Conservation (phyloP, 2,329 filamentous ascomycete species). For the Aspergillus sp. region DNA sequence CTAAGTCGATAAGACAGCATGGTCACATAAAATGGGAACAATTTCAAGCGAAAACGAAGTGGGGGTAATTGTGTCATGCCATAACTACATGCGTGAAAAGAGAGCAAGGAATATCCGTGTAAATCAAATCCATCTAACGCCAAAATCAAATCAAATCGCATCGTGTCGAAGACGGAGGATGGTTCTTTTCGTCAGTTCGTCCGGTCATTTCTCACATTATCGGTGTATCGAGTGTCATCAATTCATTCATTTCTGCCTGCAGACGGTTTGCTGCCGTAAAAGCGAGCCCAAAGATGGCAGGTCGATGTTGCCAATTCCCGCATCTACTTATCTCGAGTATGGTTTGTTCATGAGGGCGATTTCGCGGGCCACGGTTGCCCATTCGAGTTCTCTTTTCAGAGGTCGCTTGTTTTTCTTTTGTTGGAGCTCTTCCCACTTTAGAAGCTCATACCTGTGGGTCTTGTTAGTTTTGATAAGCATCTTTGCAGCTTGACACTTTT, state of each 20-base stretch:
- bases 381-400: conserved; percentile 79
- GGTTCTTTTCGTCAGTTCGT: conserved; percentile 13
- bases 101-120: conserved; percentile 8
- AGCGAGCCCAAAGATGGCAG: neutral
- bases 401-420: conserved; percentile 53
- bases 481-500: neutral
- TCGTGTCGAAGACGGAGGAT: conserved; percentile 3
- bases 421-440: conserved; percentile 90
- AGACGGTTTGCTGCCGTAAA: neutral
- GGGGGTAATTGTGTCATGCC: neutral
- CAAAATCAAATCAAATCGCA: conserved; percentile 8
- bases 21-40: neutral
- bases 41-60: neutral
- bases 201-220: conserved; percentile 14
- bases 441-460: conserved; percentile 66
- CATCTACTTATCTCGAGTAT: conserved; percentile 65
- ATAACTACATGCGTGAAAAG: neutral
- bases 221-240: conserved; percentile 19
- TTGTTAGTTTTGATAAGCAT: conserved; percentile 15
- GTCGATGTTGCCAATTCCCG: neutral
- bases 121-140: conserved; percentile 15
- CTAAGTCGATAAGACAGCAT: neutral
- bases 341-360: conserved; percentile 95
- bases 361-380: conserved; percentile 82
- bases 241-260: conserved; percentile 4